Evolutionary conservation across 2,329 filamentous ascomycete genomes (phyloP), one percentile per base, ranked within the genome.

Genomic region (Clonostachys solani): DNA sequence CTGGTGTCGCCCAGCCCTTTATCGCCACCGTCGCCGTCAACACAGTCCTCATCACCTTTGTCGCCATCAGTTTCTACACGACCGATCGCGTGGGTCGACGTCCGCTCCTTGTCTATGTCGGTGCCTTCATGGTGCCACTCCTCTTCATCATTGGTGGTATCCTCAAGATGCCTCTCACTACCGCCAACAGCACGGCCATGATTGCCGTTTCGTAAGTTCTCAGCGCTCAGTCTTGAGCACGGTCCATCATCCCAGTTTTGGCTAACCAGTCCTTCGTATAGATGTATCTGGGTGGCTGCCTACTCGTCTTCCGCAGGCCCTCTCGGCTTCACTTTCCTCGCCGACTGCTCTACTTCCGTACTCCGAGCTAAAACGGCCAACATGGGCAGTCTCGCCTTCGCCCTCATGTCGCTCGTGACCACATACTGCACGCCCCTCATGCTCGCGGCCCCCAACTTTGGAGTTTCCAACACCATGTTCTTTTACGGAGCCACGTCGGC

Each of bases 51-150:
- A 51, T 77, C 4, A 23, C 72, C 5, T 65, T 68, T 29, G 83
- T 72, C 29, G 94, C 94, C 12, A 74, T 80, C 46, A 77, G 74
- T 55, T 86, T 86, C 60, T 86, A 80, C 60, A 81, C 80, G 15
- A 86, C 85, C 57, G 82, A 86, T 64, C 74, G 82, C 8, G 56
- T 73, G 19, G 71, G 67, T 2, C 61, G 73, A 4, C 60, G 73
- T n/a, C 56, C 50, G 4, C 60, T 76, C 6, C 61, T 67, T 13
- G 19, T 72, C 4, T 43, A 44, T 2, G 68, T 67, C 1, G 52
- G 74, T 6, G 45, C 47, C 0, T 48, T 64, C 12, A 52, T 65
- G 3, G 54, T 62, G 0, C 41, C 66, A 1, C 50, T 75, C 1
- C 77, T 73, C 71, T 54, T 67, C 41, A 43, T 43, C 12, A 29